Evolutionary conservation across 202 grass and related monocot genomes (phyloP).

Genomic region (Bolboschoenoplectus hybrid): DNA sequence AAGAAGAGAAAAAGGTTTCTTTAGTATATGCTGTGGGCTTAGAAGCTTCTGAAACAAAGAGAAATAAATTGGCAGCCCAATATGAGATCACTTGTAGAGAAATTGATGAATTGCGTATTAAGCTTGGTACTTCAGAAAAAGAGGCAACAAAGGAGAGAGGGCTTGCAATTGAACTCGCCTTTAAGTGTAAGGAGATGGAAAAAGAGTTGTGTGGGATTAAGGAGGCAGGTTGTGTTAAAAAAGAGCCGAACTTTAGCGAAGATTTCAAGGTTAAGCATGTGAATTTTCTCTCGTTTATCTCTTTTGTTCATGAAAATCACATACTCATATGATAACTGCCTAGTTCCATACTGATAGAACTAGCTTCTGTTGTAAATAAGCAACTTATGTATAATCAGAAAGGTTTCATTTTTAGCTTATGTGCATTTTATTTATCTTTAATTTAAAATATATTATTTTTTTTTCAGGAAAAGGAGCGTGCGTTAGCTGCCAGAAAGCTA

Average conservation of each 20-base stretch:
- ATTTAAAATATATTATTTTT: slow-evolving; percentile 1
- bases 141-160: slow-evolving; percentile 48
- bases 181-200: slow-evolving; percentile 55
- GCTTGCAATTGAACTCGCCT: slow-evolving; percentile 33
- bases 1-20: slow-evolving; percentile 61
- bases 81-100: slow-evolving; percentile 54
- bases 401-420: slow-evolving; percentile 18
- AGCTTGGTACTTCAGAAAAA: slow-evolving; percentile 49
- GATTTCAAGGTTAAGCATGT: slow-evolving; percentile 67
- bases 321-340: background rate
- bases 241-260: slow-evolving; percentile 42
- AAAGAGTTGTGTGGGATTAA: slow-evolving; percentile 41
- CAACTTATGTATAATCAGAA: background rate
- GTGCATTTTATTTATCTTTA: slow-evolving; percentile 13
- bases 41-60: slow-evolving; percentile 66
- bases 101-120: slow-evolving; percentile 44
- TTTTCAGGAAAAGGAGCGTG: slow-evolving; percentile 63
- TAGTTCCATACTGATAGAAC: background rate
- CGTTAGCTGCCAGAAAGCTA: slow-evolving; percentile 63
- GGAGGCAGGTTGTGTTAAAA: slow-evolving; percentile 38
- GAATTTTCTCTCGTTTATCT: slow-evolving; percentile 26
- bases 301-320: background rate
- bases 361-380: background rate
- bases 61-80: slow-evolving; percentile 47
- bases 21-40: slow-evolving; percentile 58